phyloP scores from a whole-genome alignment of 2,329 filamentous ascomycete genomes.

The Apiospora koreana region DNA sequence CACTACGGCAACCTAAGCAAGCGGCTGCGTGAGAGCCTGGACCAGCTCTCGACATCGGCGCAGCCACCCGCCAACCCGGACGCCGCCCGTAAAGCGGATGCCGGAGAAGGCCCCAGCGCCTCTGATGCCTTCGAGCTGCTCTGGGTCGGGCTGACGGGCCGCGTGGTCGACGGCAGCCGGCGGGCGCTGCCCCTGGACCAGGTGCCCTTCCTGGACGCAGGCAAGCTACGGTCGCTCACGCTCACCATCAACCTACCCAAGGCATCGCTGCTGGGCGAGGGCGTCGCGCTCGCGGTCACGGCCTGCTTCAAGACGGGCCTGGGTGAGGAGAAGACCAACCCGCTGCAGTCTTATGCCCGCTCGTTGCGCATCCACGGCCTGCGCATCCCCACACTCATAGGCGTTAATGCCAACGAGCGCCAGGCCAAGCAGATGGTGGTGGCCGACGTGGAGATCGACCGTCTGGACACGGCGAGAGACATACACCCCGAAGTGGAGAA shows the following conservation, averaged over 20 bases:
- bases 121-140: conserved; percentile 38
- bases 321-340: conserved; percentile 29
- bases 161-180: conserved; percentile 32
- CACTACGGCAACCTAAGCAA: conserved; percentile 76
- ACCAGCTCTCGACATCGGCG: conserved; percentile 23
- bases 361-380: conserved; percentile 57
- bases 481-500: conserved; percentile 57
- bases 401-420: conserved; percentile 73
- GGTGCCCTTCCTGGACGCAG: conserved; percentile 36
- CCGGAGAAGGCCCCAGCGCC: conserved; percentile 19
- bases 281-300: conserved; percentile 53
- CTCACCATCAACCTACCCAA: conserved; percentile 64
- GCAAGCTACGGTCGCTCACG: conserved; percentile 46
- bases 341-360: conserved; percentile 30
- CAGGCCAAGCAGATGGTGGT: conserved; percentile 66
- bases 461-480: conserved; percentile 47
- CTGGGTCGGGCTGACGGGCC: conserved; percentile 40
- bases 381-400: conserved; percentile 67
- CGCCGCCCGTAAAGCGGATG: conserved; percentile 17
- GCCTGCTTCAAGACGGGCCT: conserved; percentile 37
- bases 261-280: conserved; percentile 65
- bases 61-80: conserved; percentile 4
- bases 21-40: conserved; percentile 53
- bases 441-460: conserved; percentile 63
- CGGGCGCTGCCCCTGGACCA: conserved; percentile 31